Base-by-base conservation (phyloP, 2,329 filamentous ascomycete genomes). In the Nothomitra cinnamomea region DNA sequence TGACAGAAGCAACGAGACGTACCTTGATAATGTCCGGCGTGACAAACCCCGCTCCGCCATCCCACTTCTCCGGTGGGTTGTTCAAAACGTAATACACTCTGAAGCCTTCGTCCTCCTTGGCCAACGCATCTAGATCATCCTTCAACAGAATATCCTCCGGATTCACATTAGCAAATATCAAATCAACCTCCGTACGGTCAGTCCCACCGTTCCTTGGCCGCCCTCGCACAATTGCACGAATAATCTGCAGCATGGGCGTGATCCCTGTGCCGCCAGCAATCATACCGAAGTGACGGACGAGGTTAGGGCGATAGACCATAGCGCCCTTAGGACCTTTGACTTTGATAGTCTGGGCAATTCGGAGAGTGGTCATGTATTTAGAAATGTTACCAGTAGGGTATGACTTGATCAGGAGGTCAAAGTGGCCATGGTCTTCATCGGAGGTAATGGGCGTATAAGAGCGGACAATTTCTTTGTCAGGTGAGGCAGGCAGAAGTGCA, bases 351-450 rank as follows among this genome's bases (percentile, higher is more conserved):
- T 94, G 81, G 57, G 90, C 89, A 56, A 95, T 77, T 58, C 78
- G 78, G 57, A 98, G 78, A 12, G 79, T 81, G 48, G 87, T 86
- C 72, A 98, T 82, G 71, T 94, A 77, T 72, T 87, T 89, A 68
- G 86, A 94, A 75, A 98, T 96, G 75, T 96, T 96, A 62, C 92
- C 92, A 61, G 87, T 89, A 1, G 89, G 87, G 72, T 98, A 98
- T 24, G 88, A 88, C 77, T 98, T 98, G 76, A 98, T 89, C 62
- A 98, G 79, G 56, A 98, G 83, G 70, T 96, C 92, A 69, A 98
- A 88, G 76, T 87, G 84, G 67, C 92, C 92, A 54, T 84, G 81
- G 66, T 89, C 82, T 67, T 90, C 81, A 71, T 94, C 88, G 61
- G 85, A 87, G 45, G 85, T 89, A 67, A 94, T 87, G 56, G 88